Evolutionary conservation across 345 rosid species (phyloP).

Genomic region (Litchi chinensis): DNA sequence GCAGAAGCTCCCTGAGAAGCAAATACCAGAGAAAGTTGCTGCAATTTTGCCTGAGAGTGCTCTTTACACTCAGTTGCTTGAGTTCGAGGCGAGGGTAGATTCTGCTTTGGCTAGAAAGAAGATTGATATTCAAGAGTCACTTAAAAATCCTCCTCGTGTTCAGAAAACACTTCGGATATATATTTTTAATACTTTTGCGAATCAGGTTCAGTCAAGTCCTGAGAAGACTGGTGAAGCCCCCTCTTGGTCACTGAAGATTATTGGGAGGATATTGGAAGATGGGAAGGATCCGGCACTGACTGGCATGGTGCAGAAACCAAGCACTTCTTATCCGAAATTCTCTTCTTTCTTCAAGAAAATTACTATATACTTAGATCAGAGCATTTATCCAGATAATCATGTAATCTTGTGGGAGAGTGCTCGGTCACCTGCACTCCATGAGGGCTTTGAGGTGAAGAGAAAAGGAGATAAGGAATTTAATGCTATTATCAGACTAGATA

Average conservation of each 20-base stretch:
- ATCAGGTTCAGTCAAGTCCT: slow-evolving; percentile 36
- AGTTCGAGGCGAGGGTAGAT: slow-evolving; percentile 55
- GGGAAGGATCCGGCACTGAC: slow-evolving; percentile 55
- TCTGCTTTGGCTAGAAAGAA: slow-evolving; percentile 53
- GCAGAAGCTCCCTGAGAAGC: slow-evolving; percentile 49
- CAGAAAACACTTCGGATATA: slow-evolving; percentile 53
- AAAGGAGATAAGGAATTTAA: slow-evolving; percentile 64
- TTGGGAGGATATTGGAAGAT: slow-evolving; percentile 61
- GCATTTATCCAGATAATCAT: slow-evolving; percentile 57
- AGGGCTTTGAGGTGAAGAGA: slow-evolving; percentile 68
- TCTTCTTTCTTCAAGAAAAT: slow-evolving; percentile 59
- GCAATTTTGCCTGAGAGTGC: slow-evolving; percentile 52
- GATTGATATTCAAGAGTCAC: slow-evolving; percentile 46
- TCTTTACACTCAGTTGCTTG: slow-evolving; percentile 55
- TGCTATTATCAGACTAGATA: slow-evolving; percentile 54
- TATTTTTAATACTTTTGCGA: slow-evolving; percentile 51
- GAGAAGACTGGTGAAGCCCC: slow-evolving; percentile 40
- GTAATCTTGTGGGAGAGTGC: slow-evolving; percentile 62
- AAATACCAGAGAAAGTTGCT: slow-evolving; percentile 55
- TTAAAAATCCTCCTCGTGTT: slow-evolving; percentile 47
- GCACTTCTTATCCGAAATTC: slow-evolving; percentile 43
- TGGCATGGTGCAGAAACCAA: slow-evolving; percentile 36
- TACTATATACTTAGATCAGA: slow-evolving; percentile 59
- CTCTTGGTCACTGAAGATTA: slow-evolving; percentile 61
- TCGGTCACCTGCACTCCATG: slow-evolving; percentile 53